Conservation (phyloP, 2,329 filamentous ascomycete genomes). For the Acrodontium crateriforme region DNA sequence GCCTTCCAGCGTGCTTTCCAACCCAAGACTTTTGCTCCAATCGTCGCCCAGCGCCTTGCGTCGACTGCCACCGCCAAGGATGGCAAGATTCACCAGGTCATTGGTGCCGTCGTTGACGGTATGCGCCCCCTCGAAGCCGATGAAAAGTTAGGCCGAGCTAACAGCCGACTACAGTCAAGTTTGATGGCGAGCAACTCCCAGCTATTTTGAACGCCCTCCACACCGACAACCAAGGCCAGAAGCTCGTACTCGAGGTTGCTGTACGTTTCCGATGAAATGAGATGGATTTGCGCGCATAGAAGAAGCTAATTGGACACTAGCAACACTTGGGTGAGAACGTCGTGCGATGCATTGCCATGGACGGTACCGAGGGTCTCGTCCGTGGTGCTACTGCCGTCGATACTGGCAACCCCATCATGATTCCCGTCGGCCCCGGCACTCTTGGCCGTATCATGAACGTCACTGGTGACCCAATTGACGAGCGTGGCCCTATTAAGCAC, state of each 20-base stretch:
- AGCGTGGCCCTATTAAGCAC: slow-evolving; percentile 95
- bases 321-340: slow-evolving; percentile 99
- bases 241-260: slow-evolving; percentile 90
- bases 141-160: slow-evolving; percentile 15
- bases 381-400: slow-evolving; percentile 76
- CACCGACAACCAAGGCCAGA: slow-evolving; percentile 82
- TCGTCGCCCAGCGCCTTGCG: slow-evolving; percentile 47
- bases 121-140: slow-evolving; percentile 30
- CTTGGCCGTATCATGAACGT: slow-evolving; percentile 99
- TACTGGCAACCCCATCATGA: slow-evolving; percentile 89
- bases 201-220: slow-evolving; percentile 94
- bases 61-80: slow-evolving; percentile 41
- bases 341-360: slow-evolving; percentile 99
- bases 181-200: slow-evolving; percentile 84
- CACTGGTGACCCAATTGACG: slow-evolving; percentile 99
- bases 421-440: slow-evolving; percentile 84
- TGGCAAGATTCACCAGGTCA: slow-evolving; percentile 67
- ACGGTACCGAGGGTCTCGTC: slow-evolving; percentile 99
- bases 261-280: slow-evolving; percentile 45
- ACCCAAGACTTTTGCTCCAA: slow-evolving; percentile 44
- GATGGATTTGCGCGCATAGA: too few relatives aligned
- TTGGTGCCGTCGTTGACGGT: slow-evolving; percentile 99
- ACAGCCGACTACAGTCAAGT: slow-evolving; percentile 60
- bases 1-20: slow-evolving; percentile 43
- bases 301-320: slow-evolving; percentile 33